Base-by-base conservation (phyloP, 208 protist genomes). In the Trypanosoma caninum region DNA sequence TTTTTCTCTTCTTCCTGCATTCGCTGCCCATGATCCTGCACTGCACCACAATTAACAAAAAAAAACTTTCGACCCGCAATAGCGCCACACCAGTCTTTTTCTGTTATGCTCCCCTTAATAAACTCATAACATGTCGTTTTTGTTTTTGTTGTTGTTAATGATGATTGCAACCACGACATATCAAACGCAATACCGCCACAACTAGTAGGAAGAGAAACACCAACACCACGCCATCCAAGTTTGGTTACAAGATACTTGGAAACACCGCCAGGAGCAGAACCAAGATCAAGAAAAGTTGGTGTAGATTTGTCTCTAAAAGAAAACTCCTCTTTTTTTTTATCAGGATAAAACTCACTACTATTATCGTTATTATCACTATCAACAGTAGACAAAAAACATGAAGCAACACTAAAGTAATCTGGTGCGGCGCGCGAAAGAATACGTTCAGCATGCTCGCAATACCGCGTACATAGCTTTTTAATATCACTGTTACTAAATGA, bases 21-120 rank as follows among this genome's bases (percentile, higher is more conserved):
- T 8, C 85, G 85, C 60, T 92, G 85, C 0, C 85, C 85, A 56
- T 92, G 69, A 40, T 92, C 85, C 41, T 80, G 77, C 41, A 92
- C 85, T 1, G 85, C 85, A n/a, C 85, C 85, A 28, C 80, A 73
- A 64, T 92, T 92, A 20, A 92, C 81, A 50, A 92, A 92, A 55
- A 72, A 58, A 47, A 86, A 92, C 23, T 44, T 47, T 18, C 37
- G 53, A 41, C 52, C 56, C 28, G 46, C 48, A 55, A 69, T 58
- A 8, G 34, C n/a, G 25, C 44, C 23, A 18, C 55, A 34, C 58
- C 63, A 59, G 46, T 76, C 58, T 53, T 55, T 53, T 44, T 42
- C 48, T 20, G 47, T 37, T 22, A 59, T 42, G 45, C 35, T 56
- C 35, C 62, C 63, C 10, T 69, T 51, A 47, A 65, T 46, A 58